phyloP scores from a whole-genome alignment of 805 yeast genomes.

The Helenozyma rhizophorensis region DNA sequence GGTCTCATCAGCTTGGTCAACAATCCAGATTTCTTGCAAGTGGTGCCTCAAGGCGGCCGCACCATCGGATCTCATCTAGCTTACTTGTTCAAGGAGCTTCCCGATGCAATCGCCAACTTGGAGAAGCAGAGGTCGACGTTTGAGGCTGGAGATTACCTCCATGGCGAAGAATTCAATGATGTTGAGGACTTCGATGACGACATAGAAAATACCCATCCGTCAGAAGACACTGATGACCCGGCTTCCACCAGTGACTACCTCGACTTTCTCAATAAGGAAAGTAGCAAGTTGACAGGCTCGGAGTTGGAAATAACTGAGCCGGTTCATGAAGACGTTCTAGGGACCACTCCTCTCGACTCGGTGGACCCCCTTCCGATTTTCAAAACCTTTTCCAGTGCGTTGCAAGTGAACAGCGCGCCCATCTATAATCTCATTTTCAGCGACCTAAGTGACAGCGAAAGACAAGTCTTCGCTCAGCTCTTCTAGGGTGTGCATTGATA shows the following conservation, averaged over 20 bases:
- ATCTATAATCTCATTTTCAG: conserved; percentile 13
- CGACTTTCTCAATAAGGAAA: conserved; percentile 44
- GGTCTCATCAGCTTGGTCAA: conserved; percentile 53
- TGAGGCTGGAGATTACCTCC: conserved; percentile 25
- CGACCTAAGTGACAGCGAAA: conserved; percentile 10
- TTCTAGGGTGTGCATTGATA: not conserved
- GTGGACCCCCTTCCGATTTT: conserved; percentile 13
- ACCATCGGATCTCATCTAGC: conserved; percentile 48
- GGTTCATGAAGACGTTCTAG: conserved; percentile 21
- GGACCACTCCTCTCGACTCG: conserved; percentile 16
- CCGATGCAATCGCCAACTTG: conserved; percentile 63
- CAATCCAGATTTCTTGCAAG: conserved; percentile 15
- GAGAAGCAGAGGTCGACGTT: conserved; percentile 62
- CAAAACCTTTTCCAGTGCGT: conserved; percentile 10
- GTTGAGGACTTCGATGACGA: conserved; percentile 11
- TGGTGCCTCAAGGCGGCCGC: conserved; percentile 3
- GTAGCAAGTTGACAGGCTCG: conserved; percentile 31
- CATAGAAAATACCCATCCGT: conserved; percentile 15
- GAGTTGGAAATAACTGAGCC: conserved; percentile 21
- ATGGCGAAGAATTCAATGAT: conserved; percentile 7
- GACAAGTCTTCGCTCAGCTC: conserved; percentile 12
- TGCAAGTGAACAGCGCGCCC: conserved; percentile 10
- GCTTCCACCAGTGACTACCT: conserved; percentile 40
- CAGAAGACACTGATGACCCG: conserved; percentile 20
- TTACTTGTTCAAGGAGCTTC: conserved; percentile 53